phyloP scores from a whole-genome alignment of 2,329 filamentous ascomycete genomes.

The Geoglossum cookeanum region DNA sequence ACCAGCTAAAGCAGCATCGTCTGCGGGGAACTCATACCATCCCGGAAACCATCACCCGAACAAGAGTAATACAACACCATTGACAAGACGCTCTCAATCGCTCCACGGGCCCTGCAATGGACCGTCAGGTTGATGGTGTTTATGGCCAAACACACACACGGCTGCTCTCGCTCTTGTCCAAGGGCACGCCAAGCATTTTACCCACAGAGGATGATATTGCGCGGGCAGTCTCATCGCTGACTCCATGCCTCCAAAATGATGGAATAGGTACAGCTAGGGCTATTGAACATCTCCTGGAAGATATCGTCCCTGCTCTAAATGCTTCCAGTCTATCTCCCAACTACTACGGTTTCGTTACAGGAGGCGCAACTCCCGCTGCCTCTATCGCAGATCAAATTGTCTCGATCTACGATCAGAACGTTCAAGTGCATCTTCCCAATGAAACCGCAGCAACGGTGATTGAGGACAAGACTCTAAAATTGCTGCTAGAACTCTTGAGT shows the following conservation, averaged over 20 bases:
- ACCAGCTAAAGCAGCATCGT: no score
- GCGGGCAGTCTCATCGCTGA: constrained; percentile 13
- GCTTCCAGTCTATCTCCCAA: constrained; percentile 42
- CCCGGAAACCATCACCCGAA: no score
- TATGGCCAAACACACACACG: neutral
- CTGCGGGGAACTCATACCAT: no score
- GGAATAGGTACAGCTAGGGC: constrained; percentile 26
- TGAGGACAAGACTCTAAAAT: constrained; percentile 50
- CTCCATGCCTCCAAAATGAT: constrained; percentile 17
- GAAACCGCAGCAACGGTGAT: constrained; percentile 61
- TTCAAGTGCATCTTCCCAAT: constrained; percentile 58
- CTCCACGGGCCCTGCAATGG: neutral
- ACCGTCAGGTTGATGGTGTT: neutral
- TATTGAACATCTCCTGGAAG: constrained; percentile 24
- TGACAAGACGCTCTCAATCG: no score
- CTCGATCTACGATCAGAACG: constrained; percentile 63
- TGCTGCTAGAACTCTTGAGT: constrained; percentile 48
- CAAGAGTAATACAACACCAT: no score
- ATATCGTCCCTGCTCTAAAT: constrained; percentile 40
- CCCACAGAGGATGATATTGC: neutral
- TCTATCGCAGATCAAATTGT: constrained; percentile 73
- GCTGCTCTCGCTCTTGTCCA: neutral
- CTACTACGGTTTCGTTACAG: constrained; percentile 84
- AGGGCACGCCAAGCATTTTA: neutral
- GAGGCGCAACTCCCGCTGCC: constrained; percentile 60